Base-by-base conservation (phyloP, 2,329 filamentous ascomycete species). In the Ampelomyces quisqualis region DNA sequence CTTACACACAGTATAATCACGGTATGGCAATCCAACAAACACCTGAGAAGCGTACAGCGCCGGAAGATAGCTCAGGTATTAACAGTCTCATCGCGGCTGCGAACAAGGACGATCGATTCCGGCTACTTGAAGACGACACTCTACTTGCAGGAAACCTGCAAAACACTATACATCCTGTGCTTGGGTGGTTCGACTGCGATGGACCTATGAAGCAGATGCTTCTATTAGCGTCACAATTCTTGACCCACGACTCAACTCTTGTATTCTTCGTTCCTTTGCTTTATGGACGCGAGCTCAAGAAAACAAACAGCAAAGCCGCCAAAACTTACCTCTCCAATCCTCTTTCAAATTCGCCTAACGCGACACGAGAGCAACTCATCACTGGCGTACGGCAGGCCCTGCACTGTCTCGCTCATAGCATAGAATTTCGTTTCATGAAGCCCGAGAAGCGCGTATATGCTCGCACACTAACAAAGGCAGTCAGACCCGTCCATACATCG, bases 201-300 rank as follows among this genome's bases (percentile, higher is more conserved):
- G 31, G 35, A 15, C 46, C 47, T 7, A 35, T 63, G 31, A 38
- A 49, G 6, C 59, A 58, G 26, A 47, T 52, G 34, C 53, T 68
- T 19, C 59, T 48, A 15, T 50, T 68, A 10, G 65, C 64, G 14
- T 67, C 65, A 3, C 60, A 62, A 17, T 65, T 65, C 28, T 47
- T 68, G n/a, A 34, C 51, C 6, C 42, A 59, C 17, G 57, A 64
- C 14, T 48, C 53, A 8, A 40, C 61, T 13, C 48, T 68, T 4
- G 46, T 51, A 23, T 68, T 64, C 38, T 68, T 65, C 29, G 45
- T 66, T 14, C 53, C 54, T 4, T 45, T 64, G 15, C 39, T 63
- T 2, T 57, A 60, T 21, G 64, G 64, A 19, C 42, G 31, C 19
- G 37, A 51, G 20, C 29, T 59, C n/a, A 40, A 33, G 10, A 8